Evolutionary conservation across 257 asterid genomes (phyloP), one percentile per base, ranked within the genome.

Genomic region (Ehretia macrophylla): DNA sequence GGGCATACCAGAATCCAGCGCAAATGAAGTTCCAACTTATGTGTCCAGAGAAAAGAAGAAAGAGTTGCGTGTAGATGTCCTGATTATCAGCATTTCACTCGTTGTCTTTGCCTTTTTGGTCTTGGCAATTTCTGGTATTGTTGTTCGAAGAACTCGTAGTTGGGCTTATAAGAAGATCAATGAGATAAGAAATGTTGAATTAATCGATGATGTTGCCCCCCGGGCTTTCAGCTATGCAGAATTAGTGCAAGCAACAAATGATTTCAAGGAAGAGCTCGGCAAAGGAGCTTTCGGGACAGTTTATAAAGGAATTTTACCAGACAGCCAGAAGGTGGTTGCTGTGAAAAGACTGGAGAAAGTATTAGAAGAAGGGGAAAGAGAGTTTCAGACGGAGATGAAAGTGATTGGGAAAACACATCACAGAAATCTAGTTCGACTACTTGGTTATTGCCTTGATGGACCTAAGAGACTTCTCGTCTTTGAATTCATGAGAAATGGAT

Each of bases 401-500:
- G 72, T 70, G 11, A 81, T 82, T 21, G 85, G 82, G 19, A 79
- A 50, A 62, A 82, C 82, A 1, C 73, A 85, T 49, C 88, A 84
- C 13, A 71, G 78, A 0, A 84, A 81, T 57, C 84, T 81, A 5
- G 88, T 81, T 58, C 60, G 68, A 9, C 64, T 85, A 14, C 70
- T 81, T 4, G 88, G 93, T 22, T 84, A 79, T 60, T 79, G 88
- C 58, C 32, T 68, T 4, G 78, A 81, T 0, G 85, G 83, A 16
- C 47, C 64, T 11, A 73, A 60, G 11, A 81, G 78, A 55, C 62
- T 84, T 11, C 49, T 84, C 51, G 86, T 77, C 51, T 75, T 72
- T 19, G 93, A 81, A 16, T 81, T 61, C 44, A 81, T 84, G 89
- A 64, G 71, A 66, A 78, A 79, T 18, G 88, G 88, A 55, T 79